A percentile compares a stretch with the other conserved stretches of the same genome.
phyloP scores from a whole-genome alignment of 768 basidiomycete genomes.

The Kondoa subrosea region DNA sequence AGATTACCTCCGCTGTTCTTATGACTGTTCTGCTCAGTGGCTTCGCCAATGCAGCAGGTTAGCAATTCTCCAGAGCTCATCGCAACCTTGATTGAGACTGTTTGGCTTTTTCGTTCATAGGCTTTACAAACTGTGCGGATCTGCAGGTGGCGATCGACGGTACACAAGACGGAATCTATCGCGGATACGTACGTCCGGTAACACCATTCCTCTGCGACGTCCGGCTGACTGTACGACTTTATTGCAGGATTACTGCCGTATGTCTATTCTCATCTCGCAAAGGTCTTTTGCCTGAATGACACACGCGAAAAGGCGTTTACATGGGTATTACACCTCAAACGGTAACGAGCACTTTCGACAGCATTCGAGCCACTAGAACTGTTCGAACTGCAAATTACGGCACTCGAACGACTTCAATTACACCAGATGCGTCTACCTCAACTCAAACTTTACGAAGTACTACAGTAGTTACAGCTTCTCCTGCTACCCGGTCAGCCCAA shows the following conservation, averaged over 20 bases:
- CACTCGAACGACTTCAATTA: background rate
- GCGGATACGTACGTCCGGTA: background rate
- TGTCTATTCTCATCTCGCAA: no score
- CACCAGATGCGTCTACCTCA: background rate
- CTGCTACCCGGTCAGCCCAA: background rate
- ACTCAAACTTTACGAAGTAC: background rate
- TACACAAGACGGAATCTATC: background rate
- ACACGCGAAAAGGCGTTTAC: no score
- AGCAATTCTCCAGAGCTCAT: background rate
- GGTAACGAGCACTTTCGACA: background rate
- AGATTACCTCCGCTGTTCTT: no score
- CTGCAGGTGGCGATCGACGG: background rate
- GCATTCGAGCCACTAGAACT: background rate
- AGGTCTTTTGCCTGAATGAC: no score
- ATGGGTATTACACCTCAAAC: background rate
- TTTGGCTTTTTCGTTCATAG: no score
- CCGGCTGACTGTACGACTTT: no score
- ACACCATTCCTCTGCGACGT: background rate
- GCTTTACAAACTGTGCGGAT: background rate
- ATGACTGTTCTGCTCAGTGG: no score
- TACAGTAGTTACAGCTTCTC: background rate
- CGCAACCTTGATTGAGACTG: background rate
- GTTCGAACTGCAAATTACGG: background rate
- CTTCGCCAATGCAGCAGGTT: background rate
- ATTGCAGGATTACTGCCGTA: background rate